Evolutionary conservation across 2,329 filamentous ascomycete species (phyloP), one percentile per base, ranked within the genome.

Genomic region (Trichoderma sp.): DNA sequence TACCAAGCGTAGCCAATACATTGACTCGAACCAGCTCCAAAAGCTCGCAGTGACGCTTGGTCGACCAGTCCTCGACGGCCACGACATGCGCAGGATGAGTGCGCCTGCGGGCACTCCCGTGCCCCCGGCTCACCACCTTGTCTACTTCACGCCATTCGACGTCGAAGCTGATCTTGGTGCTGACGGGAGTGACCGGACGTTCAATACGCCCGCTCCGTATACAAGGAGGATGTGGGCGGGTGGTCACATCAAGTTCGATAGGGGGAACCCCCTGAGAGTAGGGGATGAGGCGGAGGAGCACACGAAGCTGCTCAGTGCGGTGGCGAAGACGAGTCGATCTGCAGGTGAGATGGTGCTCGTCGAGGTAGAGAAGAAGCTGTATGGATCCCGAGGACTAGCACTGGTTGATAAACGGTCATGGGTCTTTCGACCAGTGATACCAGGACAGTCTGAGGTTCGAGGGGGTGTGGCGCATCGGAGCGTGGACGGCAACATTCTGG

Each of bases 181-280:
- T 0, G 87, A 90, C 72, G 88, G 88, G 15, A 87, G 84, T 0
- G 87, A 90, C 74, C 75, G 72, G 1, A 82, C 82, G 0, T 89
- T 85, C 72, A 89, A 88, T 68, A 82, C 86, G 0, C 80, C 84
- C 0, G 67, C 75, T 3, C 86, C 86, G 0, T 90, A 88, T 65
- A 87, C 85, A 2, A 75, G 87, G 34, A 79, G 87, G 14, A 89
- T 90, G 87, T 90, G 88, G 88, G 87, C 87, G 0, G 87, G 87
- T 1, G 88, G 88, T 0, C 78, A 79, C 64, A 84, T 89, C 74
- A 72, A 73, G 15, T 65, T 60, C 51, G 48, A 60, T 5, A 63
- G 45, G 14, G 30, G 69, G 21, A 21, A 63, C 47, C 9, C 24
- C 68, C 72, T 89, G 66, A 76, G 78, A 2, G 81, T 88, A 1